Base-by-base conservation (phyloP, 352 stramenopile genomes). In the Globisporangium takayamanum region DNA sequence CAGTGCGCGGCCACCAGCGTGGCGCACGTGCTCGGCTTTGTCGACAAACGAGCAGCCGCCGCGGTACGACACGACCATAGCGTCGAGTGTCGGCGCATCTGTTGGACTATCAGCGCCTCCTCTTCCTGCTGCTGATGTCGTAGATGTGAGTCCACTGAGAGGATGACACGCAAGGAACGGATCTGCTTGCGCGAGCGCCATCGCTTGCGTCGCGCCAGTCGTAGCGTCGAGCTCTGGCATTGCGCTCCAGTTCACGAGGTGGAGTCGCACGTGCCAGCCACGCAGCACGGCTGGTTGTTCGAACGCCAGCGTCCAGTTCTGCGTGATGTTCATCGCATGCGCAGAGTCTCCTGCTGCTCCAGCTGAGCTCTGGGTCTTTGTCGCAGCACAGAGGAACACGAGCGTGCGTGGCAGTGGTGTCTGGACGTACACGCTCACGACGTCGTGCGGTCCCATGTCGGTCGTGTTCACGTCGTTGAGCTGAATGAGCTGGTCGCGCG, bases 401-500 rank as follows among this genome's bases (percentile, higher is more conserved):
- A 89, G 61, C 7, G 69, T 79, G 1, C 78, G 74, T 2, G 78
- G 76, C 30, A 70, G 51, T n/a, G 63, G 45, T 0, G 66, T 73
- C 36, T 66, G 55, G 10, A 82, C 33, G 62, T 88, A 91, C 37
- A 65, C 60, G n/a, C 76, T 57, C 15, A 87, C 78, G 28, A 83
- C 77, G 45, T 87, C 55, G 30, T 74, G 53, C 0, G 78, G 78
- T 0, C 59, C 73, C 69, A 91, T 82, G 30, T 57, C 65, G 0
- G 74, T 75, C 18, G 75, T 86, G 53, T 91, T 77, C 22, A 86
- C 57, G n/a, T 79, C 76, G 45, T 91, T 91, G 16, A 91, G 59
- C 44, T 66, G 63, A 33, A 91, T 78, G 22, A 91, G 61, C 36
- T 88, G 78, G 46, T 91, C 80, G 1, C 56, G 68, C 16, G 78